phyloP scores from a whole-genome alignment of 768 basidiomycete species.

The Boletus subcaerulescens region DNA sequence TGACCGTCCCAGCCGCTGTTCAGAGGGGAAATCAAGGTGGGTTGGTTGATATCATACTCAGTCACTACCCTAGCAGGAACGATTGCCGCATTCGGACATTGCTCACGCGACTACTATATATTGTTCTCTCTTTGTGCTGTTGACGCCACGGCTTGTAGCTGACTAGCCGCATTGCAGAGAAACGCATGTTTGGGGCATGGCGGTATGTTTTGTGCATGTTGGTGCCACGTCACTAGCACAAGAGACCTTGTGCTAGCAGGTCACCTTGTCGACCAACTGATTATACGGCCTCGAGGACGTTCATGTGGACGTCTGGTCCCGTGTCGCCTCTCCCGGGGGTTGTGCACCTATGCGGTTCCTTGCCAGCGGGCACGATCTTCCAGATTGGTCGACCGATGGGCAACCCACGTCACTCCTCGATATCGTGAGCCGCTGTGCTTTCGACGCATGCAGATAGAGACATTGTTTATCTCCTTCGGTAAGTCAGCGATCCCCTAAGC shows the following conservation, averaged over 20 bases:
- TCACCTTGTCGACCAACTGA: not conserved
- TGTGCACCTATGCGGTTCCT: not conserved
- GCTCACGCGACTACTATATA: not conserved
- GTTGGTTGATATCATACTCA: no score
- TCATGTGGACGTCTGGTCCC: not conserved
- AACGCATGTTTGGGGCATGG: not conserved
- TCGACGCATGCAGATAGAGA: no score
- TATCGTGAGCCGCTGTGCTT: not conserved
- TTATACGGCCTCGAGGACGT: not conserved
- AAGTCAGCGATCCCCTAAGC: not conserved
- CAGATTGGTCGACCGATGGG: not conserved
- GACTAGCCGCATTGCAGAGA: not conserved
- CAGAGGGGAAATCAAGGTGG: no score
- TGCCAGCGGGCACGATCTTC: not conserved
- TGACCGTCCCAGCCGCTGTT: no score
- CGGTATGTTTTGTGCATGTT: no score
- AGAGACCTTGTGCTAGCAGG: not conserved
- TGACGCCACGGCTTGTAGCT: not conserved
- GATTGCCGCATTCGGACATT: not conserved
- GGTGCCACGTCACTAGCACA: not conserved
- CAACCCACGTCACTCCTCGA: not conserved
- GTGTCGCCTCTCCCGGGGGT: not conserved
- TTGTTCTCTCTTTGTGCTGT: not conserved
- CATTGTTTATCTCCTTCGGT: not conserved
- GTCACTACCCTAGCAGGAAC: no score